Conservation (phyloP, 352 stramenopile species). For the Globisporangium cylindrosporum region DNA sequence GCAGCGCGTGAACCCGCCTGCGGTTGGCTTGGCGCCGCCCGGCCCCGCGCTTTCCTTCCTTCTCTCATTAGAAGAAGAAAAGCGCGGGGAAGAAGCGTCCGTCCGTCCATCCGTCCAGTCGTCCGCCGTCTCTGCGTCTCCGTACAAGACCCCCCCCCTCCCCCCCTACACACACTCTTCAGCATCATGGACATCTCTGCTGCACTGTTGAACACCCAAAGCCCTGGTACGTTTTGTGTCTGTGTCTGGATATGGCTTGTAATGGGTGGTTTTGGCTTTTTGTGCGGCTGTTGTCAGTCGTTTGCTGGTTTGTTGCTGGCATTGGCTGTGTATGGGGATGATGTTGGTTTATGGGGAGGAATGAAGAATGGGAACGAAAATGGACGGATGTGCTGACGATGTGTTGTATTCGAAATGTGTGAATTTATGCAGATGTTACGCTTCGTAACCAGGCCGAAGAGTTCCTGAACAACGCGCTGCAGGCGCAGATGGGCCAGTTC, state of each 20-base stretch:
- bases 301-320: background rate
- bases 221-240: constrained; percentile 38
- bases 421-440: constrained; percentile 38
- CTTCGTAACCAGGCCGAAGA: constrained; percentile 83
- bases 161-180: background rate
- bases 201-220: constrained; percentile 79
- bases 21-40: background rate
- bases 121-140: background rate
- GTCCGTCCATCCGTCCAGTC: background rate
- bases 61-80: constrained; percentile 10
- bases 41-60: background rate
- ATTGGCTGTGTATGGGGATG: background rate
- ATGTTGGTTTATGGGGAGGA: background rate
- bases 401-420: background rate
- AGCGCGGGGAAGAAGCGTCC: constrained; percentile 6
- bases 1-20: background rate
- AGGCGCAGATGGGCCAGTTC: constrained; percentile 79
- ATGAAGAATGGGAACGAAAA: background rate
- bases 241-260: background rate
- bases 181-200: constrained; percentile 74
- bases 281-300: background rate
- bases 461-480: constrained; percentile 74
- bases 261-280: constrained; percentile 1
- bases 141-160: background rate
- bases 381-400: background rate